phyloP scores from a whole-genome alignment of 2,329 filamentous ascomycete species.

The Herpotrichia juniperi region DNA sequence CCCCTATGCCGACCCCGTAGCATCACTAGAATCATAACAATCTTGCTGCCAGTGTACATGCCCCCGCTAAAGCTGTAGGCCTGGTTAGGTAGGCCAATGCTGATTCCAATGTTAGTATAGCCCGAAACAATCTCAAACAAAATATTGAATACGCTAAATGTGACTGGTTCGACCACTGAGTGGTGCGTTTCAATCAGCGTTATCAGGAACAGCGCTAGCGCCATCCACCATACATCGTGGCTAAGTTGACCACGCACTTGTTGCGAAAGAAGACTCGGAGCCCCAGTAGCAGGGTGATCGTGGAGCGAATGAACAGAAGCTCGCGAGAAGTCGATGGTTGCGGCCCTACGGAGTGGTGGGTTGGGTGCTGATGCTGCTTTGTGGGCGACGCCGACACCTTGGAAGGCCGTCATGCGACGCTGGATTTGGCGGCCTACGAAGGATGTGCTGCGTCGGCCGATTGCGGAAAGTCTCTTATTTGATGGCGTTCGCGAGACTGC shows the following conservation, averaged over 20 bases:
- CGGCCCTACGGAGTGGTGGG: too few species aligned
- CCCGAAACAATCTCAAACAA: constrained; percentile 50
- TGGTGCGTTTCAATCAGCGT: constrained; percentile 21
- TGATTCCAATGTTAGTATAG: constrained; percentile 50
- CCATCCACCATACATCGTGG: constrained; percentile 52
- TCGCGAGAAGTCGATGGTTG: too few species aligned
- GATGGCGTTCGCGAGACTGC: too few species aligned
- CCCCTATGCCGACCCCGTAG: constrained; percentile 61
- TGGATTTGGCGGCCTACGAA: too few species aligned
- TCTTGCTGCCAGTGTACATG: constrained; percentile 57
- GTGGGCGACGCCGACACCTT: too few species aligned
- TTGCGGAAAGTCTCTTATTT: too few species aligned
- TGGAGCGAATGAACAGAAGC: too few species aligned
- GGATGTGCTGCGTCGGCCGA: too few species aligned
- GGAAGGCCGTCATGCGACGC: too few species aligned
- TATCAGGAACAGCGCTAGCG: constrained; percentile 51
- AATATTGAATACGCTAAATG: constrained; percentile 49
- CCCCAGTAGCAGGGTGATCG: too few species aligned
- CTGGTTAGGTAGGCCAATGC: constrained; percentile 50
- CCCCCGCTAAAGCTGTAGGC: constrained; percentile 53
- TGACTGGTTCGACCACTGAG: constrained; percentile 46
- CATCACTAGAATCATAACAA: constrained; percentile 62
- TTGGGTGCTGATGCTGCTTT: too few species aligned
- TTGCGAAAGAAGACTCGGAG: too few species aligned
- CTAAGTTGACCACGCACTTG: constrained; percentile 52